A percentile compares a stretch with the other conserved stretches of the same genome.
Evolutionary conservation across 495 filamentous ascomycete genomes (phyloP).

Genomic region (Pseudevernia furfuracea): DNA sequence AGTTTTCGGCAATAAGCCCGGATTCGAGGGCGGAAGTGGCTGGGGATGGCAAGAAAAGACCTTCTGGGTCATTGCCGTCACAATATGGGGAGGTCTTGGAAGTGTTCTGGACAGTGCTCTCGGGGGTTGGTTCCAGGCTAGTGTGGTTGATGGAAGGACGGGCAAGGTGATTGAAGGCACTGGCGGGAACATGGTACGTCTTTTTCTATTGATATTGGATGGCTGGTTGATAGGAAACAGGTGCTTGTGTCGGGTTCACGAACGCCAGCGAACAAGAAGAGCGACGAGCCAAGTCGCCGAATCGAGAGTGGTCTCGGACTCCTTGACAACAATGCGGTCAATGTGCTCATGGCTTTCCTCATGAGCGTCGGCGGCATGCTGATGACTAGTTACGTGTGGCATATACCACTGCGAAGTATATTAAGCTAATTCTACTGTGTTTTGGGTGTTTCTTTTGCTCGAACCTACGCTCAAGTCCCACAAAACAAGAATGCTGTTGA

Average conservation of each 20-base stretch:
- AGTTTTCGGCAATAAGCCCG: slow-evolving; percentile 16
- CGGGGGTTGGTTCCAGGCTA: slow-evolving; percentile 78
- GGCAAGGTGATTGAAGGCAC: slow-evolving; percentile 86
- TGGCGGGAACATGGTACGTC: slow-evolving; percentile 65
- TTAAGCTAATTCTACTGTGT: slow-evolving; percentile 4
- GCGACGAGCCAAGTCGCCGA: slow-evolving; percentile 57
- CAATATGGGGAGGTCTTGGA: slow-evolving; percentile 64
- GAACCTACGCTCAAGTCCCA: neutral
- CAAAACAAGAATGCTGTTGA: too few relatives aligned
- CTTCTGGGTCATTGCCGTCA: slow-evolving; percentile 53
- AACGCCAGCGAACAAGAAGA: slow-evolving; percentile 25
- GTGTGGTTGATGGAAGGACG: slow-evolving; percentile 71
- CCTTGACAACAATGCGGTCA: slow-evolving; percentile 90
- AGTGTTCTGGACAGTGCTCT: slow-evolving; percentile 80
- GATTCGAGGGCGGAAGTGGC: slow-evolving; percentile 31
- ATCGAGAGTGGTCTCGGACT: slow-evolving; percentile 67
- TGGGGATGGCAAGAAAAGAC: slow-evolving; percentile 44
- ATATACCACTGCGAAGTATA: slow-evolving; percentile 26
- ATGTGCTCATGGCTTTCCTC: slow-evolving; percentile 72
- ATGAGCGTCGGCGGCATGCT: slow-evolving; percentile 79
- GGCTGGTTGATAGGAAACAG: slow-evolving; percentile 14
- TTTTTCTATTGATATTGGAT: slow-evolving; percentile 28
- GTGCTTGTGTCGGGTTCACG: slow-evolving; percentile 18
- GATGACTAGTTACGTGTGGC: slow-evolving; percentile 41
- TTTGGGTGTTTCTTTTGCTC: neutral